Conservation (phyloP, 352 stramenopile genomes). For the Labyrinthula sp. region DNA sequence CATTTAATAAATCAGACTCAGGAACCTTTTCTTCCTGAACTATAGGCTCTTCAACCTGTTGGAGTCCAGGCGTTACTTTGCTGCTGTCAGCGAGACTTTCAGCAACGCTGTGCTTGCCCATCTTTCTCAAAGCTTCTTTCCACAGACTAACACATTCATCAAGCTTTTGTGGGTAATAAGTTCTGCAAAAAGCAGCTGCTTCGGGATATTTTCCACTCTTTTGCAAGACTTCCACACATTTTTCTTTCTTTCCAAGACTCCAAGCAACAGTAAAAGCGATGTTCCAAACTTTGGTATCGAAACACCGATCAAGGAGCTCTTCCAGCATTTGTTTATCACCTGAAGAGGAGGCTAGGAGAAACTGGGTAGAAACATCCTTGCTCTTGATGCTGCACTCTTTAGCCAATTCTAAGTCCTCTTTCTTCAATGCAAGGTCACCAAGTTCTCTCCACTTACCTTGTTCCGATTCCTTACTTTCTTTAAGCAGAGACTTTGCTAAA, state of each 20-base stretch:
- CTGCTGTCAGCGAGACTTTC: neutral
- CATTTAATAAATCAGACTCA: too few species aligned
- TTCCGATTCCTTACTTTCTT: slow-evolving; percentile 50
- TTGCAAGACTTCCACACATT: slow-evolving; percentile 80
- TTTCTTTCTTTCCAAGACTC: slow-evolving; percentile 74
- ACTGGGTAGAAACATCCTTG: slow-evolving; percentile 80
- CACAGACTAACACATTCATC: slow-evolving; percentile 80
- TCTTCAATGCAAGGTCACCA: slow-evolving; percentile 45
- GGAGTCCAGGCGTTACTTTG: too few species aligned
- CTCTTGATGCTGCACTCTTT: slow-evolving; percentile 74
- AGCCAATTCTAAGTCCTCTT: slow-evolving; percentile 50
- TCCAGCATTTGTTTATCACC: slow-evolving; percentile 73
- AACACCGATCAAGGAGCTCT: slow-evolving; percentile 58
- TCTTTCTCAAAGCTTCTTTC: too few species aligned
- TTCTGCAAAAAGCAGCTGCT: slow-evolving; percentile 90
- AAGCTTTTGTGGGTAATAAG: slow-evolving; percentile 83
- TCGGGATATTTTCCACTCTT: slow-evolving; percentile 80
- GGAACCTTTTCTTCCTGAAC: too few species aligned
- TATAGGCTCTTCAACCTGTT: too few species aligned
- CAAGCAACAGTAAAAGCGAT: slow-evolving; percentile 72
- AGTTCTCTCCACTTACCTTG: slow-evolving; percentile 93
- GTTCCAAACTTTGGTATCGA: slow-evolving; percentile 48
- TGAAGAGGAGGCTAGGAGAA: slow-evolving; percentile 85
- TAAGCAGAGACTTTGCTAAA: slow-evolving; percentile 43
- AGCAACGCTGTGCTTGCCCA: slow-evolving; percentile 47